A percentile compares a stretch with the other conserved stretches of the same genome.
phyloP scores from a whole-genome alignment of 139 green algal genomes.

The Deuterostichococcus epilithicus region DNA sequence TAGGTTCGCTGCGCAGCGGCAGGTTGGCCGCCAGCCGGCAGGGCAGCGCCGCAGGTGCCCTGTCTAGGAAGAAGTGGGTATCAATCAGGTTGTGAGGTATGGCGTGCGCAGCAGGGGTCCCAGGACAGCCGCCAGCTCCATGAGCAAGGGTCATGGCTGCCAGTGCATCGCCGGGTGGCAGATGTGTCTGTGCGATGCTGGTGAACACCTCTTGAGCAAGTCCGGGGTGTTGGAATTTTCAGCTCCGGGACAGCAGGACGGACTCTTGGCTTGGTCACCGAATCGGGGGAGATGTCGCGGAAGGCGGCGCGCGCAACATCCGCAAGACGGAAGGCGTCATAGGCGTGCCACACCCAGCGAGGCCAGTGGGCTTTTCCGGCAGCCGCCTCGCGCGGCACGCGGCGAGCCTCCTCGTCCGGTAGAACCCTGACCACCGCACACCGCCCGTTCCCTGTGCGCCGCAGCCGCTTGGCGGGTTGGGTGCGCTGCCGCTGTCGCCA shows the following conservation, averaged over 20 bases:
- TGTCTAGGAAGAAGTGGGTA: slow-evolving; percentile 4
- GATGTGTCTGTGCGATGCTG: not conserved
- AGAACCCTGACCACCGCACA: not conserved
- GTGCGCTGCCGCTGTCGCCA: not conserved
- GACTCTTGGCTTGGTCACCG: not conserved
- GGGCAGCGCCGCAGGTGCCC: slow-evolving; percentile 9
- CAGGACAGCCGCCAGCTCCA: not conserved
- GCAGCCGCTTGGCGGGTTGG: not conserved
- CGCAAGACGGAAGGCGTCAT: slow-evolving; percentile 2
- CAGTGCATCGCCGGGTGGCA: not conserved
- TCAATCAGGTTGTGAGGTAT: not conserved
- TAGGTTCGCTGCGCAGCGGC: slow-evolving; percentile 5
- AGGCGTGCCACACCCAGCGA: not conserved
- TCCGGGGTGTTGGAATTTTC: not conserved
- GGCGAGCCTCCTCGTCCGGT: not conserved
- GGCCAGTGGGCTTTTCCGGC: not conserved
- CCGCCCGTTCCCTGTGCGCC: not conserved
- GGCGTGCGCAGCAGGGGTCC: not conserved
- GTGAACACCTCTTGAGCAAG: not conserved
- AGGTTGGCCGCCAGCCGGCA: slow-evolving; percentile 31
- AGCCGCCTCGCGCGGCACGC: not conserved
- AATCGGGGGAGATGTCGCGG: not conserved
- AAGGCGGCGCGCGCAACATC: not conserved
- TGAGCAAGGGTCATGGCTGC: not conserved
- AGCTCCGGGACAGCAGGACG: not conserved